Percentiles rank a stretch among this genome's conserved stretches.
These are phyloP conservation scores for Phytomonas francai DNA, from an alignment of 208 protist species.

Conservation along the genomic window DNA sequence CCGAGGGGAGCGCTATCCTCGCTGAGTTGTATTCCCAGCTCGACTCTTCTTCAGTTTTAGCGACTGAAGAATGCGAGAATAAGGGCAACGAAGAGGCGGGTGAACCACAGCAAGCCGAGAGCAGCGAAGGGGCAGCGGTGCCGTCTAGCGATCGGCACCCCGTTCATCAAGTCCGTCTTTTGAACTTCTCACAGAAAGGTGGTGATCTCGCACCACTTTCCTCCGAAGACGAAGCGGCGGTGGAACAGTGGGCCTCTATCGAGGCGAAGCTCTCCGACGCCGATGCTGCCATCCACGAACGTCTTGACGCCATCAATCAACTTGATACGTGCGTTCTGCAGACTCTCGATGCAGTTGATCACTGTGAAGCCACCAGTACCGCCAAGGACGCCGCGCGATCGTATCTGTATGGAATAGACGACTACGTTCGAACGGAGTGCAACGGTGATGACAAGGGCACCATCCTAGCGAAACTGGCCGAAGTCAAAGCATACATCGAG, in stretches of 20 bases:
- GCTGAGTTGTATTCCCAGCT: constrained; percentile 16
- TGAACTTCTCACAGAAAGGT: neutral
- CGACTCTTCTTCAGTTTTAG: neutral
- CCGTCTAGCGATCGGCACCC: neutral
- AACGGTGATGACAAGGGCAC: constrained; percentile 14
- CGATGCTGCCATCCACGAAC: constrained; percentile 40
- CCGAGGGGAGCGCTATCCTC: constrained; percentile 57
- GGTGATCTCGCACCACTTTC: constrained; percentile 14
- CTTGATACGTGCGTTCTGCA: constrained; percentile 60
- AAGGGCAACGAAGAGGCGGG: neutral
- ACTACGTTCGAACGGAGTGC: constrained; percentile 36
- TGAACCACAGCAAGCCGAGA: neutral
- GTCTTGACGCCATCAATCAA: constrained; percentile 43
- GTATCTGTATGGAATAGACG: constrained; percentile 28
- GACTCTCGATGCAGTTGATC: constrained; percentile 26
- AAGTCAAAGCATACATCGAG: constrained; percentile 25
- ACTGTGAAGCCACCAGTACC: constrained; percentile 18
- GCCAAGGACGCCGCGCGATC: constrained; percentile 15
- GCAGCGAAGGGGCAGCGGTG: neutral
- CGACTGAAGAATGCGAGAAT: neutral
- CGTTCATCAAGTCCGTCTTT: constrained; percentile 30
- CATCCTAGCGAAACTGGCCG: constrained; percentile 17
- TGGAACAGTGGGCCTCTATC: constrained; percentile 20
- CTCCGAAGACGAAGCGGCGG: constrained; percentile 14
- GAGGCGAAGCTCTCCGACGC: constrained; percentile 26